phyloP scores from a whole-genome alignment of 1,284 basidiomycete genomes.

The Meira miltonrushii region DNA sequence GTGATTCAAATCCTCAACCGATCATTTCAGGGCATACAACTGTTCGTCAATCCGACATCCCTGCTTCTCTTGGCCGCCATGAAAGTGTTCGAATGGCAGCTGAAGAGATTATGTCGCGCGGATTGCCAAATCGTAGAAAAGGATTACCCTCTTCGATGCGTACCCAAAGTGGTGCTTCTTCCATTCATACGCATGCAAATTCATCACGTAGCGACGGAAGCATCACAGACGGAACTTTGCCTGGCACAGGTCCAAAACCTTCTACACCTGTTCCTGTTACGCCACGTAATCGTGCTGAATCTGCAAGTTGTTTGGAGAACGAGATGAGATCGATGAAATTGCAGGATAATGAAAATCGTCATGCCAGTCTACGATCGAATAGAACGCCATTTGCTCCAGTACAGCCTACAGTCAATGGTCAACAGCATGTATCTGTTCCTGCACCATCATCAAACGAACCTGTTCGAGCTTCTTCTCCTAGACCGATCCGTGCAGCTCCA shows the following conservation, averaged over 20 bases:
- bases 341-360: conserved; percentile 27
- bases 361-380: conserved; percentile 9
- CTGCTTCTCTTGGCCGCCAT: conserved; percentile 22
- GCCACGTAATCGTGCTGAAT: conserved; percentile 16
- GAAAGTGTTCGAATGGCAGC: conserved; percentile 38
- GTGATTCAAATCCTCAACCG: not conserved
- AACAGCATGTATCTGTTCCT: not conserved
- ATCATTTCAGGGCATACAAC: not conserved
- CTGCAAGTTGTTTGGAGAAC: conserved; percentile 10
- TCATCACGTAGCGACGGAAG: not conserved
- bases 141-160: conserved; percentile 16
- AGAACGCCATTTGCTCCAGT: not conserved
- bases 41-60: not conserved
- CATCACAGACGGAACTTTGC: not conserved
- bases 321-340: conserved; percentile 11
- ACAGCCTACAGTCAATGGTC: not conserved
- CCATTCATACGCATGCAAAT: not conserved
- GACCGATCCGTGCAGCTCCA: conserved; percentile 7
- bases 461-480: conserved; percentile 8
- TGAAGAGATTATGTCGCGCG: conserved; percentile 41
- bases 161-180: not conserved
- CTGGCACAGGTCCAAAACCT: conserved; percentile 12
- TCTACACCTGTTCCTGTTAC: conserved; percentile 17
- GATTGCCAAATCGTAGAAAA: conserved; percentile 24
- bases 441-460: not conserved